These are phyloP conservation scores for Nemania sp. DNA, from an alignment of 2,329 filamentous ascomycete species.

Conservation along the genomic window DNA sequence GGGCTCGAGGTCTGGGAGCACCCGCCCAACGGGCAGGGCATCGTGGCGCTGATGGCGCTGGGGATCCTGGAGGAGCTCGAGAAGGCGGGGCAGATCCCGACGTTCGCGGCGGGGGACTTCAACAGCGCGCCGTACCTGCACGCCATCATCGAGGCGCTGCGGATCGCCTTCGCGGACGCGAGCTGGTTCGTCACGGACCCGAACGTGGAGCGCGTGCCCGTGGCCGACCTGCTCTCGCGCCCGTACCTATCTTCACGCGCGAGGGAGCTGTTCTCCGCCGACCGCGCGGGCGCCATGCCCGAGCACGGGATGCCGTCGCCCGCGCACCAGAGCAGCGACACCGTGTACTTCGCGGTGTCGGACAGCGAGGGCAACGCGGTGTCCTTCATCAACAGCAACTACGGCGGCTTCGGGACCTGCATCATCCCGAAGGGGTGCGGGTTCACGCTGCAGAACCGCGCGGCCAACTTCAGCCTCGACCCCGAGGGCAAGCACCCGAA, in stretches of 20 bases:
- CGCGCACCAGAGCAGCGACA: conserved; percentile 87
- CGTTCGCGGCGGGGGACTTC: conserved; percentile 77
- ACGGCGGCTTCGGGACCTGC: conserved; percentile 85
- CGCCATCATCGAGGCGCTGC: conserved; percentile 85
- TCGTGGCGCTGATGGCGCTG: conserved; percentile 92
- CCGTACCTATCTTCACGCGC: conserved; percentile 80
- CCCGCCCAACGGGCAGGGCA: conserved; percentile 94
- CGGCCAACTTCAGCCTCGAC: conserved; percentile 83
- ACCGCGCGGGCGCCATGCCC: conserved; percentile 70
- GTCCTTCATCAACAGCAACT: conserved; percentile 97
- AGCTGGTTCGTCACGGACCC: conserved; percentile 93
- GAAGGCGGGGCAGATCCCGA: conserved; percentile 77
- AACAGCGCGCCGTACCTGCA: conserved; percentile 87
- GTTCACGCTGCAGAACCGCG: conserved; percentile 95
- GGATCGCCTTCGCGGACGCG: conserved; percentile 90
- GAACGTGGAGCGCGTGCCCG: conserved; percentile 76
- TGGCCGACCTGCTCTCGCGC: conserved; percentile 75
- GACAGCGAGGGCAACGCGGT: conserved; percentile 89
- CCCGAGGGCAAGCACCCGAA: conserved; percentile 76
- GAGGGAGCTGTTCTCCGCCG: conserved; percentile 65
- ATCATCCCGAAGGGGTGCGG: conserved; percentile 89
- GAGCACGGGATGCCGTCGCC: conserved; percentile 76
- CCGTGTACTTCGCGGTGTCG: conserved; percentile 91
- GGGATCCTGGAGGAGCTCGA: conserved; percentile 92
- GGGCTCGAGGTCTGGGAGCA: conserved; percentile 94